These are phyloP conservation scores for Bromus sterilis DNA, from an alignment of 176 grass and related monocot genomes.

Conservation along the genomic window DNA sequence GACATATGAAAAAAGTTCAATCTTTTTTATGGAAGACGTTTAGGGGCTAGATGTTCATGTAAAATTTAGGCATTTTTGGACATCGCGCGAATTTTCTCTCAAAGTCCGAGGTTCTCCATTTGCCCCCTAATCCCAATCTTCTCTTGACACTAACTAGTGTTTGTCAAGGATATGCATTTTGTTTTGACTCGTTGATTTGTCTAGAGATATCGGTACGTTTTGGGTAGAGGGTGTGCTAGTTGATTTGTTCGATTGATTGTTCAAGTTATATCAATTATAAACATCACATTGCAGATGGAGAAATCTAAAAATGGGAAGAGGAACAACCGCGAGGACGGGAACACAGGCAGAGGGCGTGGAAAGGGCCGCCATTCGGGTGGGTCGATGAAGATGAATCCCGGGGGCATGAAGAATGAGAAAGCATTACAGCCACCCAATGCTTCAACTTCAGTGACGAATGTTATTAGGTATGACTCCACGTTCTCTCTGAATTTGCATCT, in stretches of 20 bases:
- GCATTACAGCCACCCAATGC: background rate
- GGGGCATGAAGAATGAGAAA: conserved; percentile 5
- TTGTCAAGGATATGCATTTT: too few relatives aligned
- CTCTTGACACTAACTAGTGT: too few relatives aligned
- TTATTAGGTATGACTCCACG: conserved; percentile 33
- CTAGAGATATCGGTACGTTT: background rate
- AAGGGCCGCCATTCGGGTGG: background rate
- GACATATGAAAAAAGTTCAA: too few relatives aligned
- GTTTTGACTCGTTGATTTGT: too few relatives aligned
- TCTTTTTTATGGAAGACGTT: too few relatives aligned
- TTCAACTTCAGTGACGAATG: conserved; percentile 19
- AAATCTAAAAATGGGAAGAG: background rate
- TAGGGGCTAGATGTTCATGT: too few relatives aligned
- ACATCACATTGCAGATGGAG: background rate
- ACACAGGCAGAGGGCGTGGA: conserved; percentile 13
- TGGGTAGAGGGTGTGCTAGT: background rate
- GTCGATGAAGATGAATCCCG: background rate
- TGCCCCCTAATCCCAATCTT: too few relatives aligned
- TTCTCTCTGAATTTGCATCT: background rate
- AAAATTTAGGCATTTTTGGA: too few relatives aligned
- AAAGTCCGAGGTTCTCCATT: too few relatives aligned
- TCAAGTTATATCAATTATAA: background rate
- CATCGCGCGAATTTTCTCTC: too few relatives aligned
- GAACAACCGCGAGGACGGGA: conserved; percentile 17
- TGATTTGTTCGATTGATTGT: background rate